Evolutionary conservation across 495 filamentous ascomycete species (phyloP).

Genomic region (Acidiella bohemica): DNA sequence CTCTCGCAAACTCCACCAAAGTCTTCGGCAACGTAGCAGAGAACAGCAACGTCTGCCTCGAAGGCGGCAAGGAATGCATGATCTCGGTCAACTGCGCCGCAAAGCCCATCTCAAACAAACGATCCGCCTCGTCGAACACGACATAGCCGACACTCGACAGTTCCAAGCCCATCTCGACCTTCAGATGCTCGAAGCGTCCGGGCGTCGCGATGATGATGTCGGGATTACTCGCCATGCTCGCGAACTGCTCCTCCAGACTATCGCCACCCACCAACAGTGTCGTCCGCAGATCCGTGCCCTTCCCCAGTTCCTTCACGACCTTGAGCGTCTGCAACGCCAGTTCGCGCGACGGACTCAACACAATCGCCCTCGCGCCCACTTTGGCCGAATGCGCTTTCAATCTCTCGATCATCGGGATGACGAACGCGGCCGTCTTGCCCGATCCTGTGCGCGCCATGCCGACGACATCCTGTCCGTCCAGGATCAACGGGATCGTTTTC

Average conservation of each 20-base stretch:
- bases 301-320: conserved; percentile 85
- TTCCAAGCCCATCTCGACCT: conserved; percentile 88
- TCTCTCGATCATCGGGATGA: conserved; percentile 94
- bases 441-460: conserved; percentile 96
- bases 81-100: conserved; percentile 87
- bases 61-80: conserved; percentile 67
- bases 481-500: conserved; percentile 82
- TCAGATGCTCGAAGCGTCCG: conserved; percentile 85
- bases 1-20: conserved; percentile 87
- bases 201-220: conserved; percentile 95
- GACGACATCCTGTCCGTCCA: conserved; percentile 83
- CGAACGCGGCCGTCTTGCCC: conserved; percentile 94
- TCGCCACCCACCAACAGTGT: conserved; percentile 90
- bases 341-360: conserved; percentile 85
- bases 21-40: conserved; percentile 89
- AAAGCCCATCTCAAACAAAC: conserved; percentile 97
- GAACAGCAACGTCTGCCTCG: conserved; percentile 82
- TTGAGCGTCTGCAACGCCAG: conserved; percentile 89
- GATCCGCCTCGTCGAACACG: conserved; percentile 94
- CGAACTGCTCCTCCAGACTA: conserved; percentile 90
- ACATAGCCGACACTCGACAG: conserved; percentile 76
- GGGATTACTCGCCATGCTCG: conserved; percentile 81
- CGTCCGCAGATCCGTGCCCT: conserved; percentile 77
- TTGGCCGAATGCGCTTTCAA: conserved; percentile 77
- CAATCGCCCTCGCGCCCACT: conserved; percentile 70